These are phyloP conservation scores for Stephanodiscus triporus DNA, from an alignment of 108 stramenopile genomes.

Conservation along the genomic window DNA sequence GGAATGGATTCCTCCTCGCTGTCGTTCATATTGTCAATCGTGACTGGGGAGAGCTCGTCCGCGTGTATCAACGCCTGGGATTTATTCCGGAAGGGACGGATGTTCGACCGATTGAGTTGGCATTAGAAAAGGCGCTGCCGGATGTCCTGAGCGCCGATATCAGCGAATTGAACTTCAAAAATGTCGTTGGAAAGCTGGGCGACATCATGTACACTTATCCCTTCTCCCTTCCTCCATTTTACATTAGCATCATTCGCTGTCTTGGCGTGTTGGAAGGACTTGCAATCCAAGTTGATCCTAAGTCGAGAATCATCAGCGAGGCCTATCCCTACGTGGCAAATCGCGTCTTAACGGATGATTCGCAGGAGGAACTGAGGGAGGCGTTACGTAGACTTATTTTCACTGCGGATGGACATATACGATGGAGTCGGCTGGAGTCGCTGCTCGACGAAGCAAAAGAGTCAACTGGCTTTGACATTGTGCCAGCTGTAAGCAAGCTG, in stretches of 20 bases:
- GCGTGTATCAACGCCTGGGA: constrained; percentile 85
- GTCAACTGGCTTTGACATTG: constrained; percentile 82
- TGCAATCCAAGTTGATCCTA: constrained; percentile 93
- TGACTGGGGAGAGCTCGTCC: constrained; percentile 89
- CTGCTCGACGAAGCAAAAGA: constrained; percentile 84
- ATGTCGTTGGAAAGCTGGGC: constrained; percentile 93
- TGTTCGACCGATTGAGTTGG: constrained; percentile 85
- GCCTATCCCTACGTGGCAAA: constrained; percentile 97
- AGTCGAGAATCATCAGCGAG: constrained; percentile 87
- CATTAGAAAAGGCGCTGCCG: constrained; percentile 89
- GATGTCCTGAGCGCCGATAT: constrained; percentile 94
- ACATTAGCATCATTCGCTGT: constrained; percentile 97
- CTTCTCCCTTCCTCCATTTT: constrained; percentile 95
- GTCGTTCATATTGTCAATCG: constrained; percentile 97
- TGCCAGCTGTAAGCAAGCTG: constrained; percentile 81
- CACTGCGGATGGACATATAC: constrained; percentile 76
- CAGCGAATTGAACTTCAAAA: constrained; percentile 95
- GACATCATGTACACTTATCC: constrained; percentile 98
- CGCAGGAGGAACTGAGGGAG: constrained; percentile 83
- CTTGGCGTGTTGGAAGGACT: constrained; percentile 95
- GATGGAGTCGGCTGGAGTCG: constrained; percentile 92
- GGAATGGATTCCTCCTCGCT: constrained; percentile 94
- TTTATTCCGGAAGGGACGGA: constrained; percentile 92
- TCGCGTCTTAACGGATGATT: constrained; percentile 90
- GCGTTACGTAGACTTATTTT: constrained; percentile 82